Conservation (phyloP, 1,284 basidiomycete species). For the Ceratorhiza oryzae-sativae region DNA sequence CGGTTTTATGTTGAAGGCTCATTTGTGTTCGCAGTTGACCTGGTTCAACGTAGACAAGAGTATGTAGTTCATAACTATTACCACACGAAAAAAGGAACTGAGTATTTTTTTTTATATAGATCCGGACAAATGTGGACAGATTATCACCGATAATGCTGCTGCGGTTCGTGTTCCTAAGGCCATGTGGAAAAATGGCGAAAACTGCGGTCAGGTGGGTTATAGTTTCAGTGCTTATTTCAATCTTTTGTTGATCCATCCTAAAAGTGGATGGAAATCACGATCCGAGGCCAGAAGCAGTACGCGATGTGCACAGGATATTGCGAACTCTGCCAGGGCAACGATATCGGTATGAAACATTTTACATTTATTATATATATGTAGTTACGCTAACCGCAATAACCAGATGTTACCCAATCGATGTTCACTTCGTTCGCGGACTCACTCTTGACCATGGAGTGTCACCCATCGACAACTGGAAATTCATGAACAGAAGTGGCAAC, state of each 20-base stretch:
- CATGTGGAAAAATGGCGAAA: constrained; percentile 3
- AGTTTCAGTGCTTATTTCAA: neutral
- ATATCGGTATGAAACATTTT: neutral
- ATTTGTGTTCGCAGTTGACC: neutral
- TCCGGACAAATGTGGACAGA: neutral
- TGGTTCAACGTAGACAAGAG: constrained; percentile 6
- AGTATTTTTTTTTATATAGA: neutral
- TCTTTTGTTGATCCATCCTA: neutral
- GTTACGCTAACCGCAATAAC: neutral
- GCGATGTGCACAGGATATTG: constrained; percentile 9
- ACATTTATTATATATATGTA: neutral
- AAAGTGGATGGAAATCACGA: neutral
- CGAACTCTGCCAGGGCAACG: neutral
- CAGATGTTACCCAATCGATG: neutral
- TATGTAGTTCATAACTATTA: no score
- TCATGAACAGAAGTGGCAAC: constrained; percentile 11
- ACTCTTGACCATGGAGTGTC: neutral
- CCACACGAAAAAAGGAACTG: no score
- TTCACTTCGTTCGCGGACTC: constrained; percentile 5
- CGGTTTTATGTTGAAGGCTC: neutral
- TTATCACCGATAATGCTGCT: neutral
- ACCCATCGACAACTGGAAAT: constrained; percentile 8
- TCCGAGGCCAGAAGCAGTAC: neutral
- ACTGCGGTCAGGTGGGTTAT: constrained; percentile 12
- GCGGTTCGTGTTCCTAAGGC: neutral